Percentiles rank a stretch among this genome's conserved stretches.
phyloP scores from a whole-genome alignment of 2,329 filamentous ascomycete species.

The Scolecobasidium constrictum region DNA sequence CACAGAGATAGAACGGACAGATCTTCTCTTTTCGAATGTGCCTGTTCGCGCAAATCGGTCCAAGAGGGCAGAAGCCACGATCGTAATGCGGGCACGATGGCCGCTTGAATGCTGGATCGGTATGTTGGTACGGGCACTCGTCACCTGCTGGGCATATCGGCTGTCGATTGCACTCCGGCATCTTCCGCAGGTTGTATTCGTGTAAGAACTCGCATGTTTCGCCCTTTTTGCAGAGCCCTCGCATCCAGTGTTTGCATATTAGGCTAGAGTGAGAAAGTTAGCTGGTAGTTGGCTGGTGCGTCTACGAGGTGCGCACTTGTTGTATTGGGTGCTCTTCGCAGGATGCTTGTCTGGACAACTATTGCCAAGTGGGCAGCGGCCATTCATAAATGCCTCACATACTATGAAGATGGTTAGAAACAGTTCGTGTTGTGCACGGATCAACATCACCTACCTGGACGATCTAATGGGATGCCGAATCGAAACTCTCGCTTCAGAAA shows the following conservation, averaged over 20 bases:
- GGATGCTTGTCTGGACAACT: slow-evolving; percentile 76
- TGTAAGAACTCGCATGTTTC: slow-evolving; percentile 95
- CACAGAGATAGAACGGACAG: slow-evolving; percentile 79
- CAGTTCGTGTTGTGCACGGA: no score
- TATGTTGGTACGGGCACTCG: slow-evolving; percentile 88
- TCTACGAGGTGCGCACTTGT: slow-evolving; percentile 38
- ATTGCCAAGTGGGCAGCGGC: slow-evolving; percentile 76
- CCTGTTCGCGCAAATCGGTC: slow-evolving; percentile 76
- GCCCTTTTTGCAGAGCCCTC: slow-evolving; percentile 95
- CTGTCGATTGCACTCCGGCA: slow-evolving; percentile 95
- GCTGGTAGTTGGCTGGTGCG: slow-evolving; percentile 1
- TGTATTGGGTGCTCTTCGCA: slow-evolving; percentile 39
- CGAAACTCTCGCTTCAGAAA: slow-evolving; percentile 77
- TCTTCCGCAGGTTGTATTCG: slow-evolving; percentile 95
- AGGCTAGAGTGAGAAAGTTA: slow-evolving; percentile 35
- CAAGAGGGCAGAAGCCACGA: slow-evolving; percentile 85
- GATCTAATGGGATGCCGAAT: slow-evolving; percentile 61
- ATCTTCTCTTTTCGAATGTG: slow-evolving; percentile 67
- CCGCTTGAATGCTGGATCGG: slow-evolving; percentile 66
- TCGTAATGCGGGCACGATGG: slow-evolving; percentile 68
- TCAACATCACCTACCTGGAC: slow-evolving; percentile 43
- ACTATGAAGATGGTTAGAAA: no score
- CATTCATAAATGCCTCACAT: slow-evolving; percentile 77
- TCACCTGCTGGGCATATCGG: slow-evolving; percentile 95
- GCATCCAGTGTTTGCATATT: slow-evolving; percentile 98